Base-by-base conservation (phyloP, 129 eudicot genomes). In the Escallonia rubra region DNA sequence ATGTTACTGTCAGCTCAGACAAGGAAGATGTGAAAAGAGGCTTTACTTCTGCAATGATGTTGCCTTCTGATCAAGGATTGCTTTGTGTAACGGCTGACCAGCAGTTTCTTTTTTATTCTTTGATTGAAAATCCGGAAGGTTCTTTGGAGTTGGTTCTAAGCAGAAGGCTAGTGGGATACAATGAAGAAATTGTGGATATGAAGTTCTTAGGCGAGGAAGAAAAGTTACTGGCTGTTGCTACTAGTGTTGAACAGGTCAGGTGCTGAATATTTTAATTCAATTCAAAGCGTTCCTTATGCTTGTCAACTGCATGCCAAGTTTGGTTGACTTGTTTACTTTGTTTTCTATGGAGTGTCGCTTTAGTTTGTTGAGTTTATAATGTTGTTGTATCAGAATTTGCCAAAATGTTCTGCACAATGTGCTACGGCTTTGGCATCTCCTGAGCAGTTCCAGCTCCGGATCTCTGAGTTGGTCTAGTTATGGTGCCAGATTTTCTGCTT, bases 31-130 rank as follows among this genome's bases (percentile, higher is more conserved):
- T 78, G 65, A 89, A 78, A 82, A 80, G 98, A 72, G 98, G 98
- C 50, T 89, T 93, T 74, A 86, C 72, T 41, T 87, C 98, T 65
- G 96, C 96, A 40, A 63, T 81, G 72, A 80, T 93, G 80, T 81
- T 93, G 62, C 96, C 98, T 43, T 80, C 86, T 38, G 78, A 58
- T 74, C 95, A 82, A 75, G 96, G 92, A 56, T 68, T 93, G 71
- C 79, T 93, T n/a, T 81, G 95, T 70, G 95, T 80, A 71, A 93
- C 92, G 57, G 98, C 90, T 69, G 98, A 93, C 70, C 96, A 93
- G 72, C 95, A 93, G 66, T 89, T 93, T 79, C 86, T 93, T 6
- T 82, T 93, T 54, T 89, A 86, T 71, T 83, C 78, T 52, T 71
- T 77, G 4, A 72, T 54, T 12, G 83, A 76, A 72, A 63, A 70